Base-by-base conservation (phyloP, 176 grass and related monocot species). In the Aegilops umbellulata region DNA sequence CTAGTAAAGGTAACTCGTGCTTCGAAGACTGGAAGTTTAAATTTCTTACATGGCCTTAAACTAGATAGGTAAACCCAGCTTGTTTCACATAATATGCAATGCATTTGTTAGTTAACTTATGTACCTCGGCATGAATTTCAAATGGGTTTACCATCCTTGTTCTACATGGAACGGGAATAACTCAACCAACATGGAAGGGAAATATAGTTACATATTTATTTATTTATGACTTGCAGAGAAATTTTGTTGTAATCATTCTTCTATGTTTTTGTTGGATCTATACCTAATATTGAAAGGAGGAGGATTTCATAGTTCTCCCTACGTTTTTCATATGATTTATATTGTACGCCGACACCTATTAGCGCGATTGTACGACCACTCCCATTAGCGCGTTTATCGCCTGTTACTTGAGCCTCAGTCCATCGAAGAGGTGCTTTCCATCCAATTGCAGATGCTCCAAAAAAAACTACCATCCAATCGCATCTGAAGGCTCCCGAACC, bases 1-100 rank as follows among this genome's bases (percentile, higher is more conserved):
- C 93, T 98, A 79, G 95, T 94, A 32, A 94, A 98, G 95, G 95
- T 98, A 92, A 78, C 76, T 86, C 32, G 31, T 69, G 20, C 51
- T 17, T 63, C 3, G 53, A 74, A 46, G 15, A 20, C 35, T 72
- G 1, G 13, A 83, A 85, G 15, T 69, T 70, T 77, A 60, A 26
- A 62, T 44, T 64, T 20, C 4, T 78, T 49, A 61, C 13, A 69
- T 69, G 76, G 5, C 26, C 4, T 86, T 53, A 77, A 24, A 20
- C 9, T n/a, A 31, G 27, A 70, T 74, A 61, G 46, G 61, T 13
- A 53, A 16, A 65, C 66, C 62, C 65, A 11, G 49, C 63, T 24
- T 77, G n/a, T 41, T 82, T 86, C 46, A 80, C 69, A 72, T 55
- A 22, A 77, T 22, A 35, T 92, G 26, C 35, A 67, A 39, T 78